phyloP scores from a whole-genome alignment of 768 basidiomycete genomes.

The Podaxis sp. region DNA sequence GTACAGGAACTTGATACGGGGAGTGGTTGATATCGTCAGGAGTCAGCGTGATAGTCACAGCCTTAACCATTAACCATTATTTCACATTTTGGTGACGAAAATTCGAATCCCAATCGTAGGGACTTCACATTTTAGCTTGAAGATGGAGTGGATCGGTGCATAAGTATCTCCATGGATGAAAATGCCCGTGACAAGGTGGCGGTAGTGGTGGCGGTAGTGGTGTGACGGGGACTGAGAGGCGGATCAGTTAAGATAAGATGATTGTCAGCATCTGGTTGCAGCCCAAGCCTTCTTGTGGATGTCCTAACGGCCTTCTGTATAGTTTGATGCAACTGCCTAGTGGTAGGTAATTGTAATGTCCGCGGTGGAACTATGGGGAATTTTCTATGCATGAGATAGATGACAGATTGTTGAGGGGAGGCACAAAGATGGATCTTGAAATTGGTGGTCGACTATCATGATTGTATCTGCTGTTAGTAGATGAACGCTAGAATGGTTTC shows the following conservation, averaged over 20 bases:
- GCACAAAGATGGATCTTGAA: too few species aligned
- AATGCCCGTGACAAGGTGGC: not conserved
- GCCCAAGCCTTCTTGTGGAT: not conserved
- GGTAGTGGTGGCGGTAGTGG: not conserved
- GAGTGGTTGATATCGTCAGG: not conserved
- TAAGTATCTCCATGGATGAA: not conserved
- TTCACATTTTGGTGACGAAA: too few species aligned
- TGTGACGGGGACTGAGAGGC: not conserved
- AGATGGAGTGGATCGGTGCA: not conserved
- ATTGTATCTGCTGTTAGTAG: too few species aligned
- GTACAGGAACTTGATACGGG: not conserved
- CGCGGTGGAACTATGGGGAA: not conserved
- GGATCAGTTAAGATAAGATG: not conserved
- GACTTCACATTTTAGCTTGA: not conserved
- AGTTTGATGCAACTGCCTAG: not conserved
- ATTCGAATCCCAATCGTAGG: too few species aligned
- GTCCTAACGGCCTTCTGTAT: not conserved
- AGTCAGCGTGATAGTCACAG: not conserved
- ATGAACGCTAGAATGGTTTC: too few species aligned
- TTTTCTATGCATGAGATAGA: too few species aligned
- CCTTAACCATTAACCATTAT: too few species aligned
- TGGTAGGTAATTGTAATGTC: not conserved
- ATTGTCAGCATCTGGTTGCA: not conserved
- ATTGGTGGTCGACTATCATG: too few species aligned
- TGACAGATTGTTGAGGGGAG: too few species aligned